Evolutionary conservation across 371 early-diverging fungal species (phyloP), one percentile per base, ranked within the genome.

Genomic region (Umbelopsis sp.): DNA sequence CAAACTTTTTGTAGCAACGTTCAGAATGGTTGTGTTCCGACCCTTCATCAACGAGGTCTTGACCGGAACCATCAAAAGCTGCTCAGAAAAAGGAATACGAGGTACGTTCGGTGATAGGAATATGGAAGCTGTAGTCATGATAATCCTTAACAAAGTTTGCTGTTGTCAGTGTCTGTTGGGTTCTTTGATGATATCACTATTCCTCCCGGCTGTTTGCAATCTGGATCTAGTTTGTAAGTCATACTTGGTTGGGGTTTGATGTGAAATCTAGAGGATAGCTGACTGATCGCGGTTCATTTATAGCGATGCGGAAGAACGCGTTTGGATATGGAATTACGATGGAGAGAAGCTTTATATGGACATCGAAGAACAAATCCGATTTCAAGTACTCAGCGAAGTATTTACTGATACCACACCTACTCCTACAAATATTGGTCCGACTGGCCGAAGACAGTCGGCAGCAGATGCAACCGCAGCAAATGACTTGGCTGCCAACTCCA

Each of bases 101-200:
- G 89, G 93, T 91, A 77, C 12, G 12, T 41, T 7, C 0, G 41
- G 41, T 41, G 41, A 41, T 12, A 12, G 12, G 10, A 41, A 41
- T 41, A 41, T 41, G 41, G 41, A 41, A 12, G 7, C 7, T 12
- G 12, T 10, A 1, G 41, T 41, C 41, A 41, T 1, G 1, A 7
- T 12, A 41, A 41, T 10, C 7, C 41, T 41, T 1, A 41, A 7
- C 10, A 41, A 7, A 1, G 0, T 41, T 41, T 10, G 7, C 41
- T 41, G 41, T 12, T 29, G 29, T 29, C 66, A 89, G 94, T 96
- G 5, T 87, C 95, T 0, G 75, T 97, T 76, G 92, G 91, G 14
- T 97, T 97, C 70, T 97, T 97, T 76, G 94, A 95, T 76, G 97
- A 97, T 77, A 94, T 97, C 18, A 74, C 80, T 57, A 91, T 97